Evolutionary conservation across 441 rosid genomes (phyloP).

Genomic region (Rhodomyrtus psidioides): DNA sequence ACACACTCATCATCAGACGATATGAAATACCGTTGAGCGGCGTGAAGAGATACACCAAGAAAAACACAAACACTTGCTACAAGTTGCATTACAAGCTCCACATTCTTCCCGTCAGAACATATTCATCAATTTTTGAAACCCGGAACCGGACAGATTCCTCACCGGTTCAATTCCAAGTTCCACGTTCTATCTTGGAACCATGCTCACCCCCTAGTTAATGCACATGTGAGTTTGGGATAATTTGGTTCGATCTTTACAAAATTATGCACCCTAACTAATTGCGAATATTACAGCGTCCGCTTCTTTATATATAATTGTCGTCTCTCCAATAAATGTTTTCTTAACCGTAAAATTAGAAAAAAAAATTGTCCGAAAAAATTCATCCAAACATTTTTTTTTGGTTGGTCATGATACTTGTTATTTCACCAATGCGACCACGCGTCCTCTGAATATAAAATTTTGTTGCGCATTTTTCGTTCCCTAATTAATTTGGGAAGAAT

Average conservation of each 20-base stretch:
- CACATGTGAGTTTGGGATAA: too few species aligned
- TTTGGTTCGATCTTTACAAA: neutral
- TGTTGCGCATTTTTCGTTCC: neutral
- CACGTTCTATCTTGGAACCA: too few species aligned
- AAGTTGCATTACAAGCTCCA: too few species aligned
- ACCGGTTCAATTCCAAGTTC: too few species aligned
- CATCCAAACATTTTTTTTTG: neutral
- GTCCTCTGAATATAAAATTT: neutral
- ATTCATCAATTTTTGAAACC: too few species aligned
- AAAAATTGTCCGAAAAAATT: neutral
- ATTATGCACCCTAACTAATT: neutral
- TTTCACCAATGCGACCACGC: neutral
- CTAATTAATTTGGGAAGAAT: neutral
- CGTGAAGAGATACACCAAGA: too few species aligned
- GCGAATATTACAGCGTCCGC: fast-evolving
- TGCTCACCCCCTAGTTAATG: too few species aligned
- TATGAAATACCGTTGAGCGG: too few species aligned
- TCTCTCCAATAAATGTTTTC: neutral
- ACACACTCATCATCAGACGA: too few species aligned
- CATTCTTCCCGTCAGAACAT: too few species aligned
- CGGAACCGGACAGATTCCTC: too few species aligned
- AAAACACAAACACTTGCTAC: too few species aligned
- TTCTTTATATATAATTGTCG: neutral
- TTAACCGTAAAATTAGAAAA: neutral
- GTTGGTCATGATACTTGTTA: neutral